These are phyloP conservation scores for Periglandula ipomoeae DNA, from an alignment of 2,329 filamentous ascomycete species.

Conservation along the genomic window DNA sequence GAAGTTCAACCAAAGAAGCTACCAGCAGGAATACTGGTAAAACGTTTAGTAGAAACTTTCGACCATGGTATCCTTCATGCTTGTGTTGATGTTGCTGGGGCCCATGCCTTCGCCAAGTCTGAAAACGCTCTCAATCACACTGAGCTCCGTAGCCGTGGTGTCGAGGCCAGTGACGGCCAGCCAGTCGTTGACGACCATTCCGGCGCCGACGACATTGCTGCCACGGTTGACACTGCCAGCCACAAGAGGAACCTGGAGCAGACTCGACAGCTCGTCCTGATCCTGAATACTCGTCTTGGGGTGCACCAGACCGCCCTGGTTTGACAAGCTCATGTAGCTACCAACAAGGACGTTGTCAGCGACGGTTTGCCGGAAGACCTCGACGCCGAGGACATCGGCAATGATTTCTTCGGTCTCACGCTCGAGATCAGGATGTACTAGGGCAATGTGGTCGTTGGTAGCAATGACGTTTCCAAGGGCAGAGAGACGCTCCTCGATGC, in stretches of 20 bases:
- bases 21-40: background rate
- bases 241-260: constrained; percentile 92
- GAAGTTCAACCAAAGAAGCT: constrained; percentile 10
- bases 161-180: constrained; percentile 88
- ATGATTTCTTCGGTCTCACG: constrained; percentile 98
- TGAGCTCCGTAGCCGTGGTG: constrained; percentile 94
- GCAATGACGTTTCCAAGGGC: constrained; percentile 96
- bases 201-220: constrained; percentile 83
- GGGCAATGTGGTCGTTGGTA: constrained; percentile 90
- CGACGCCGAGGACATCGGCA: constrained; percentile 82
- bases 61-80: constrained; percentile 95
- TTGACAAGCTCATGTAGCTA: constrained; percentile 91
- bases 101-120: constrained; percentile 79
- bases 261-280: constrained; percentile 88
- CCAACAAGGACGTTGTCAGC: constrained; percentile 95
- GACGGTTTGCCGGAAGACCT: constrained; percentile 89
- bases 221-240: constrained; percentile 91
- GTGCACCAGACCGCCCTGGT: constrained; percentile 93
- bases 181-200: constrained; percentile 64
- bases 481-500: constrained; percentile 93
- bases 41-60: constrained; percentile 88
- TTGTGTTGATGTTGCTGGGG: constrained; percentile 69
- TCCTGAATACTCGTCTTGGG: constrained; percentile 96
- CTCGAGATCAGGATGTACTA: constrained; percentile 93
- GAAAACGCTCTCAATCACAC: constrained; percentile 94